phyloP scores from a whole-genome alignment of 2,329 filamentous ascomycete species.

The Xylariaceae sp. region DNA sequence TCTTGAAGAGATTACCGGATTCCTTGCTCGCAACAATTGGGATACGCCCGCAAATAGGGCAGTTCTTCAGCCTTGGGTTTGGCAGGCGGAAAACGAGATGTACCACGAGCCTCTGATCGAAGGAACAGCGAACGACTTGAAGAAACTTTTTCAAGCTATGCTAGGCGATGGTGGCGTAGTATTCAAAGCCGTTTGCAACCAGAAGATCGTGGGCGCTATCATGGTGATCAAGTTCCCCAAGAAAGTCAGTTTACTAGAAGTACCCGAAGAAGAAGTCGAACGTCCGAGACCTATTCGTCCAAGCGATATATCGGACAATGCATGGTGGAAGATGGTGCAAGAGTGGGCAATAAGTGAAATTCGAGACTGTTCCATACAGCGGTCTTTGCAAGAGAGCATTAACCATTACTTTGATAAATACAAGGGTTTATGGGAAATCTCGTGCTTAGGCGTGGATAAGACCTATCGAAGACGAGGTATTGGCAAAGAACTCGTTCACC shows the following conservation, averaged over 20 bases:
- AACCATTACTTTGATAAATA: background rate
- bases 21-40: background rate
- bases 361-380: background rate
- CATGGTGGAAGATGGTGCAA: background rate
- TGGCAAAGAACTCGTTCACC: background rate
- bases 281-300: too few relatives aligned
- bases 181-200: background rate
- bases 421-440: background rate
- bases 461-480: background rate
- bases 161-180: background rate
- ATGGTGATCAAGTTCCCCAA: background rate
- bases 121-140: background rate
- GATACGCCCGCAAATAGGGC: background rate
- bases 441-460: background rate
- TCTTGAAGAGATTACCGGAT: background rate
- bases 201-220: background rate
- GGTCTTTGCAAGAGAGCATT: background rate
- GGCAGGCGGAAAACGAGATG: background rate
- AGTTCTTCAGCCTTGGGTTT: background rate
- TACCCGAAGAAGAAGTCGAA: background rate
- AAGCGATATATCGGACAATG: background rate
- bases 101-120: background rate
- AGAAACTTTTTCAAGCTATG: background rate
- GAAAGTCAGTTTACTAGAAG: background rate
- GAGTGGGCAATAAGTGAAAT: background rate